Conservation (phyloP, 2,329 filamentous ascomycete genomes). For the Hymenotorrendiella dingleyae region DNA sequence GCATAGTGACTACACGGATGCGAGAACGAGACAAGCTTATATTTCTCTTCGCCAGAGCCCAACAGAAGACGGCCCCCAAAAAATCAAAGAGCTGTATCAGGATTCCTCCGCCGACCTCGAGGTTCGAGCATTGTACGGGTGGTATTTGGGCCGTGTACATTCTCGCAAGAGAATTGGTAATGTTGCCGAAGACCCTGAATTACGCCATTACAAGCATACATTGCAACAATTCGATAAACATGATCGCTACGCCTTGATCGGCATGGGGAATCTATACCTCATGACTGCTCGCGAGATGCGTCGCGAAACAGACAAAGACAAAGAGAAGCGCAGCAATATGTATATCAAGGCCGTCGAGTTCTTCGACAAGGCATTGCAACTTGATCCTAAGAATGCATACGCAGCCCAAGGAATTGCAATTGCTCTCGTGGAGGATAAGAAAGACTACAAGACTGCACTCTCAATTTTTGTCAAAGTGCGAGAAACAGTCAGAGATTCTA, state of each 20-base stretch:
- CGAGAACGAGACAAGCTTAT: conserved; percentile 80
- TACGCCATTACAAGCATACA: conserved; percentile 94
- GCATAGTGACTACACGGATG: conserved; percentile 89
- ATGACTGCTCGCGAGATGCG: conserved; percentile 90
- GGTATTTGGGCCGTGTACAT: conserved; percentile 79
- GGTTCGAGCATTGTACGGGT: conserved; percentile 87
- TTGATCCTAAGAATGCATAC: conserved; percentile 94
- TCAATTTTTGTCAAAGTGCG: conserved; percentile 85
- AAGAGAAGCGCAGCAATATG: conserved; percentile 78
- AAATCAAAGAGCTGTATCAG: conserved; percentile 79
- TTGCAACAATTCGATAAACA: conserved; percentile 94
- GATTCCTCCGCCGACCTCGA: conserved; percentile 81
- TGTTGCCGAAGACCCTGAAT: conserved; percentile 82
- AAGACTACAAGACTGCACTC: conserved; percentile 75
- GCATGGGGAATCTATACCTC: conserved; percentile 89
- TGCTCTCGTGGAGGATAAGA: conserved; percentile 88
- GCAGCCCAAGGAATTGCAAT: conserved; percentile 95
- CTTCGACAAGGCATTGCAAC: conserved; percentile 91
- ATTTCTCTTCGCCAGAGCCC: conserved; percentile 78
- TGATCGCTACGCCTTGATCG: conserved; percentile 91
- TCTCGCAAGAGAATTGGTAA: conserved; percentile 77
- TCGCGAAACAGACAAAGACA: conserved; percentile 80
- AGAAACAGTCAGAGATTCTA: conserved; percentile 82
- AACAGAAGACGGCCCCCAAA: conserved; percentile 79
- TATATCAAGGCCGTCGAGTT: conserved; percentile 95